Evolutionary conservation across 768 basidiomycete genomes (phyloP), one percentile per base, ranked within the genome.

Genomic region (Epithele typhae): DNA sequence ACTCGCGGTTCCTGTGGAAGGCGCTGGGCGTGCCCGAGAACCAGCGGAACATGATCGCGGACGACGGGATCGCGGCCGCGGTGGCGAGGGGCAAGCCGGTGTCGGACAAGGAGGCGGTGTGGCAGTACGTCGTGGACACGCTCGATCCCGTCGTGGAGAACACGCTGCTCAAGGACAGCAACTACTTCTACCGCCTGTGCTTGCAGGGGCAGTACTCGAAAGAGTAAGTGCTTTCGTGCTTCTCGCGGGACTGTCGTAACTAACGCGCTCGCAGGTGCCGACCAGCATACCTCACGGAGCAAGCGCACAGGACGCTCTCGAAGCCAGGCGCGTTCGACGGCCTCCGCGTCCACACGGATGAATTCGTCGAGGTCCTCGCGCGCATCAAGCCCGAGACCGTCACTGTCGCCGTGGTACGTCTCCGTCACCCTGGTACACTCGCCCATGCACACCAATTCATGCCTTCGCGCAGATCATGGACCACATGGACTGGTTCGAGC

Each of bases 21-120:
- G 85, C 86, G 0, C 66, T 89, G 19, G 87, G 87, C 14, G 87
- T 90, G 4, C 86, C 87, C 3, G 65, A 73, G 52, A 83, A 84
- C 56, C 84, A 87, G 65, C 49, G 48, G 24, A 48, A 49, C 24
- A 48, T 54, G 43, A 47, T 49, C 24, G 33, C 38, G 25, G 47
- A 37, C 49, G 74, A 74, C n/a, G 51, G 37, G 12, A 43, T 46
- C 18, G 80, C 48, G 71, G 37, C 43, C 11, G 23, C 42, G 32
- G 48, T 48, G 34, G 23, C 51, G 69, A 73, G 61, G 59, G 71
- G 60, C 60, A 64, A 37, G 63, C 65, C 52, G 65, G 73, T 57
- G 55, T 68, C 12, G 51, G 59, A 11, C 46, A 62, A 50, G 59
- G 62, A 36, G 42, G 53, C 54, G 43, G 54, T 49, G 48, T 63